phyloP scores from a whole-genome alignment of 495 filamentous ascomycete species.

The Neurospora intermedia region DNA sequence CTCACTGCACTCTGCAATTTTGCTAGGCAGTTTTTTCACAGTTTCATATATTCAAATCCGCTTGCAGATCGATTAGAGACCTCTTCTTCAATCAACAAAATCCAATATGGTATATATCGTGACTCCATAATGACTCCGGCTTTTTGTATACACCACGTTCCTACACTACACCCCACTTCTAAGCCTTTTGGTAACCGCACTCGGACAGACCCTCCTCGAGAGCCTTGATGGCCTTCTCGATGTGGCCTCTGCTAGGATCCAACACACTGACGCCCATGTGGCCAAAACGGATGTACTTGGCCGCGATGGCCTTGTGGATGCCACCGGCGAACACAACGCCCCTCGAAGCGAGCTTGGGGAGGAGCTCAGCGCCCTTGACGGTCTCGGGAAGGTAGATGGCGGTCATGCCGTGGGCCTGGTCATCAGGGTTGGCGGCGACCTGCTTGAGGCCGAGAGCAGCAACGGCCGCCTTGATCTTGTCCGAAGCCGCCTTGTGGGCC shows the following conservation, averaged over 20 bases:
- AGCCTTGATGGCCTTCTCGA: constrained; percentile 70
- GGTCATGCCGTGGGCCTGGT: constrained; percentile 96
- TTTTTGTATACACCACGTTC: background rate
- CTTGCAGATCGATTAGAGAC: background rate
- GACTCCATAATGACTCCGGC: background rate
- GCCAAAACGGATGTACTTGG: constrained; percentile 55
- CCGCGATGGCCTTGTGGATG: constrained; percentile 67
- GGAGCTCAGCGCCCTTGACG: constrained; percentile 64
- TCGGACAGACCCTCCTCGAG: constrained; percentile 65
- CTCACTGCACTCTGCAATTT: background rate
- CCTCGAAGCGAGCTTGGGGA: constrained; percentile 79
- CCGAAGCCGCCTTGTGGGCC: constrained; percentile 61
- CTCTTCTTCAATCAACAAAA: background rate
- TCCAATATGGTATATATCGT: background rate
- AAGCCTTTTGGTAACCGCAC: constrained; percentile 51
- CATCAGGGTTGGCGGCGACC: constrained; percentile 69
- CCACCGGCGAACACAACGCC: constrained; percentile 92
- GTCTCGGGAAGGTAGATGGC: constrained; percentile 88
- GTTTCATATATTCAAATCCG: background rate
- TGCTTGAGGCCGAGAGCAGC: constrained; percentile 75
- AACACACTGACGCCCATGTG: constrained; percentile 95
- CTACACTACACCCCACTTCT: constrained; percentile 1
- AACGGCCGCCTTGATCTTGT: constrained; percentile 72
- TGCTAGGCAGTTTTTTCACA: background rate
- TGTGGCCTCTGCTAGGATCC: constrained; percentile 53